These are phyloP conservation scores for Blastobotrys proliferans DNA, from an alignment of 1,139 yeast genomes.

Conservation along the genomic window DNA sequence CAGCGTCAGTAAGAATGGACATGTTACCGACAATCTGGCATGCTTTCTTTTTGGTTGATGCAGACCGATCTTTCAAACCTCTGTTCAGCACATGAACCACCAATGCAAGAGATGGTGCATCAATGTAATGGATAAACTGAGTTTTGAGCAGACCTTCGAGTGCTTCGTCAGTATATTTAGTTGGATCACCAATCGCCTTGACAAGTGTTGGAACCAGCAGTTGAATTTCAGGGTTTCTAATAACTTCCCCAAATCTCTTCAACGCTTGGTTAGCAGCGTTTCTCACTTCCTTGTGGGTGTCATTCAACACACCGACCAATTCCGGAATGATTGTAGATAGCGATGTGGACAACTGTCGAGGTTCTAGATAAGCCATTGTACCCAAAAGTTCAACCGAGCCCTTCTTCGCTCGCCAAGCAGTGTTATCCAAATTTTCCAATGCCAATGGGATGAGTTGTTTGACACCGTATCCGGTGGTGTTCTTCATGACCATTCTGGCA, in stretches of 20 bases:
- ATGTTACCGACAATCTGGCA: slow-evolving; percentile 98
- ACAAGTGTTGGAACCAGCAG: slow-evolving; percentile 81
- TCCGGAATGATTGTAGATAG: slow-evolving; percentile 90
- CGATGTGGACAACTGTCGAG: slow-evolving; percentile 86
- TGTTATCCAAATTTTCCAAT: slow-evolving; percentile 76
- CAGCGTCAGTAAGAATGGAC: slow-evolving; percentile 90
- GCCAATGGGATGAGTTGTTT: slow-evolving; percentile 89
- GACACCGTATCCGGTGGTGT: slow-evolving; percentile 89
- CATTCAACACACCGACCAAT: slow-evolving; percentile 90
- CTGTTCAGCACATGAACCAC: slow-evolving; percentile 92
- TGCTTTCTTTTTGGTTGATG: slow-evolving; percentile 86
- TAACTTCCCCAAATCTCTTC: slow-evolving; percentile 92
- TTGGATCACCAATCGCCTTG: slow-evolving; percentile 94
- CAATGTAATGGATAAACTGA: slow-evolving; percentile 94
- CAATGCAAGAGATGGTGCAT: slow-evolving; percentile 94
- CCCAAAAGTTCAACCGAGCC: slow-evolving; percentile 96
- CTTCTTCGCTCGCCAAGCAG: slow-evolving; percentile 94
- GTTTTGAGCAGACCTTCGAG: slow-evolving; percentile 82
- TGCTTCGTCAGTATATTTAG: slow-evolving; percentile 82
- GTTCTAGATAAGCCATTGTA: slow-evolving; percentile 96
- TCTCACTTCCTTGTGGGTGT: slow-evolving; percentile 93
- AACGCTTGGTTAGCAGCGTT: slow-evolving; percentile 89
- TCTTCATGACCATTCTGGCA: slow-evolving; percentile 82
- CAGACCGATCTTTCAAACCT: slow-evolving; percentile 93
- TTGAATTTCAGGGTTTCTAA: slow-evolving; percentile 95